Evolutionary conservation across 306 rosid species (phyloP), one percentile per base, ranked within the genome.

Genomic region (Potentilla sterilis): DNA sequence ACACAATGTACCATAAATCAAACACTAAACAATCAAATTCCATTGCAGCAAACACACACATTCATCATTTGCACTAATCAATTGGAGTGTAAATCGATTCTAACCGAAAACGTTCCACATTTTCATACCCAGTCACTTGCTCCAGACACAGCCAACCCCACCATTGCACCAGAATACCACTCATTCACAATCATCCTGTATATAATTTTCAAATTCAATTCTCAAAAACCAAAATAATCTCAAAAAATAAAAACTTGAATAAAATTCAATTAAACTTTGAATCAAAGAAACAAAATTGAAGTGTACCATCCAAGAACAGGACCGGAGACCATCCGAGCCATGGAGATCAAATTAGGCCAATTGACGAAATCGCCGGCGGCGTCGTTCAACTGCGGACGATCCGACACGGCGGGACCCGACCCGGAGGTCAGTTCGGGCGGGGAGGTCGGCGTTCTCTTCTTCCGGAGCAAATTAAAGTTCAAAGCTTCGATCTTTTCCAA

Each of bases 221-320:
- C 54, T 9, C 34, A 75, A 22, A 54, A 49, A 5, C 15, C 2
- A 34, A 28, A 61, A 61, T 0, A n/a, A 52, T n/a, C 15, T 0
- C 44, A 4, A 38, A 5, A 67, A 66, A 14, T 10, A 38, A 4
- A 1, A 15, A 54, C 0, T 44, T 9, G 13, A 44, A 44, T 9
- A 9, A 1, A 42, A 42, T 11, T 42, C 9, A 44, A 44, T 2
- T 10, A 44, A 44, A 44, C 1, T 44, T 44, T 44, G 48, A 10
- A 44, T 44, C 14, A 7, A 44, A 44, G 48, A 44, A 9, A 44
- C 0, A 44, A 44, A 44, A 44, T 44, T 44, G 13, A 37, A 52
- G 19, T 1, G 11, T 80, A 95, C 97, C 98, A 95, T 79, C 96
- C 97, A 72, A 95, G 96, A 24, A 95, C 57, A 72, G 98, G 97